Percentiles rank a stretch among this genome's conserved stretches.
Evolutionary conservation across 768 basidiomycete species (phyloP).

Genomic region (Cystobasidium onofrii): DNA sequence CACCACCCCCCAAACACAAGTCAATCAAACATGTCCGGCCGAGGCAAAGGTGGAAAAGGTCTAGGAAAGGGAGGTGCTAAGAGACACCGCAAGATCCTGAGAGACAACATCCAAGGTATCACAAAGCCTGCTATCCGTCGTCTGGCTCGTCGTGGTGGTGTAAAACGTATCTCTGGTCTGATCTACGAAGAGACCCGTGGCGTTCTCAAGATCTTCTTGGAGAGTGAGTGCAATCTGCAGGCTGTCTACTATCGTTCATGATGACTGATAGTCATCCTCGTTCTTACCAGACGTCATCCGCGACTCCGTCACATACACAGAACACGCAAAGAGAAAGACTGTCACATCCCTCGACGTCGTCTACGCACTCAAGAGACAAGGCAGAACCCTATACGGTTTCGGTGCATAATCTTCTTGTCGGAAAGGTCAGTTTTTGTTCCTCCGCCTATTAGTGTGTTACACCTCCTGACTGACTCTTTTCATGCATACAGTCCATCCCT

Average conservation of each 20-base stretch:
- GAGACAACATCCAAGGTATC: slow-evolving; percentile 56
- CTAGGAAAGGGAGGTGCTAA: slow-evolving; percentile 50
- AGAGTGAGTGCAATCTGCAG: slow-evolving; percentile 43
- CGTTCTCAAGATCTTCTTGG: slow-evolving; percentile 53
- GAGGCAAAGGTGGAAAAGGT: slow-evolving; percentile 67
- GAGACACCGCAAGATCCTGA: slow-evolving; percentile 76
- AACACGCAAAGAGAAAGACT: slow-evolving; percentile 46
- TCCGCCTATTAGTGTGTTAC: not conserved
- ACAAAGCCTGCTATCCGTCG: slow-evolving; percentile 86
- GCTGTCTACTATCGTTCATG: not conserved
- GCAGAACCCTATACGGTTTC: slow-evolving; percentile 52
- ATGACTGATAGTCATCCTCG: not conserved
- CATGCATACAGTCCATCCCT: not conserved
- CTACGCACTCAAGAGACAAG: slow-evolving; percentile 57
- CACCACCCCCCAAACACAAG: not conserved
- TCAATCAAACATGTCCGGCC: slow-evolving; percentile 70
- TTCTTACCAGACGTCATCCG: slow-evolving; percentile 45
- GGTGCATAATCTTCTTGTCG: slow-evolving; percentile 17
- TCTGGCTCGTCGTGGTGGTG: slow-evolving; percentile 94
- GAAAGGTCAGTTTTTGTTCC: not conserved
- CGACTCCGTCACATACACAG: slow-evolving; percentile 43
- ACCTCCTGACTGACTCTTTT: not conserved
- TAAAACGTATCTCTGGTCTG: slow-evolving; percentile 68
- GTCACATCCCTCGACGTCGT: slow-evolving; percentile 59
- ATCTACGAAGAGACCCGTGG: slow-evolving; percentile 53